Percentiles rank a stretch among this genome's conserved stretches.
Conservation (phyloP, 345 rosid genomes). For the Salix exigua region DNA sequence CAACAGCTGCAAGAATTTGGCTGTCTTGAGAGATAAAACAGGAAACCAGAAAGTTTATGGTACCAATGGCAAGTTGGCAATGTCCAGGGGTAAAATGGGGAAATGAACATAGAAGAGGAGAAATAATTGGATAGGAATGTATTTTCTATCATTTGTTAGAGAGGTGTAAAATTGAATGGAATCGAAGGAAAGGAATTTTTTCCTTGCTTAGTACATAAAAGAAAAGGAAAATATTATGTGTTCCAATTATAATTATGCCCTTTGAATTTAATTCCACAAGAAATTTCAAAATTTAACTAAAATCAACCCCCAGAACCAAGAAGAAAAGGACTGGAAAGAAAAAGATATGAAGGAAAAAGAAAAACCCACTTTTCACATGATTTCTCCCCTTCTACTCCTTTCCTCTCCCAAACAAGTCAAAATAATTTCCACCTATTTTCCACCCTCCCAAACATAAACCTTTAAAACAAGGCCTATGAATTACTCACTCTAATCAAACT, state of each 20-base stretch:
- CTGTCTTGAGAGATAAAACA: background rate
- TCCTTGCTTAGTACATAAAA: background rate
- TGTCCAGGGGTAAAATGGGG: background rate
- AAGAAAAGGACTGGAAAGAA: too few species aligned
- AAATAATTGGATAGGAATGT: background rate
- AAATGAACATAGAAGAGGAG: background rate
- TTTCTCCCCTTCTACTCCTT: background rate
- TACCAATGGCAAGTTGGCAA: background rate
- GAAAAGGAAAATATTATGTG: background rate
- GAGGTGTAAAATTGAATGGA: background rate
- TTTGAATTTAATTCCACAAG: background rate
- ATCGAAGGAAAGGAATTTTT: background rate
- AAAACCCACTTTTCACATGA: background rate
- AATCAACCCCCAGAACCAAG: background rate
- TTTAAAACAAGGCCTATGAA: background rate
- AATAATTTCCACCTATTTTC: background rate
- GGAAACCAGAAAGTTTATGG: background rate
- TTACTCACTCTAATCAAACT: background rate
- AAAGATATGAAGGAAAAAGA: too few species aligned
- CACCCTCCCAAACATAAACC: background rate
- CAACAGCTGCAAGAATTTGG: background rate
- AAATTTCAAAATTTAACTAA: background rate
- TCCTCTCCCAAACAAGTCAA: background rate
- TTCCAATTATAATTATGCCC: background rate
- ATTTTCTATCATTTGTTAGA: background rate